phyloP scores from a whole-genome alignment of 2,329 filamentous ascomycete species.

The Alternaria metachromatica region DNA sequence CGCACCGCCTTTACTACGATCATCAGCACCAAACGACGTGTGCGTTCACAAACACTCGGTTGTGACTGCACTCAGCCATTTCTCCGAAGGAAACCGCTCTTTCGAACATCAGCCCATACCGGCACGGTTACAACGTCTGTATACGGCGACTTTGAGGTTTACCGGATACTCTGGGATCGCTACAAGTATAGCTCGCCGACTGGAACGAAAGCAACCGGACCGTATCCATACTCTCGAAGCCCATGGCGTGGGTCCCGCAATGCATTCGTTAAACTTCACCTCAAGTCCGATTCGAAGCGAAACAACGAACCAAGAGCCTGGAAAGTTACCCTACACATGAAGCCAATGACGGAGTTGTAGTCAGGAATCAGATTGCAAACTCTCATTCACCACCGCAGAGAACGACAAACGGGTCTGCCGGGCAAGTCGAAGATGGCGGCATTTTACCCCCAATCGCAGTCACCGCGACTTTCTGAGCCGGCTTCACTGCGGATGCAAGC shows the following conservation, averaged over 20 bases:
- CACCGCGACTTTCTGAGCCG: slow-evolving; percentile 26
- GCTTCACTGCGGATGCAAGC: slow-evolving; percentile 25
- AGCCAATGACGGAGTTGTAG: not conserved
- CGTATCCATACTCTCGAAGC: not conserved
- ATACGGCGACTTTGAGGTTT: slow-evolving; percentile 1
- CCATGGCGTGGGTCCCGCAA: slow-evolving; percentile 19
- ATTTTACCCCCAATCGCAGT: slow-evolving; percentile 27
- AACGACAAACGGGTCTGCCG: not conserved
- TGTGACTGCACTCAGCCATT: not conserved
- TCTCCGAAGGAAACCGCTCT: not conserved
- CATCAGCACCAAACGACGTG: not conserved
- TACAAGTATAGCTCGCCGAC: not conserved
- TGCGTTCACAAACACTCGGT: not conserved
- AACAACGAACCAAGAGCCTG: slow-evolving; percentile 11
- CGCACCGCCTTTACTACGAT: not conserved
- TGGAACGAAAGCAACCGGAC: not conserved
- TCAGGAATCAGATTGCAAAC: not conserved
- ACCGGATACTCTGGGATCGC: not conserved
- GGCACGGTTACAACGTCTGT: not conserved
- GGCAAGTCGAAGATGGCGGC: slow-evolving; percentile 27
- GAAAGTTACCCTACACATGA: slow-evolving; percentile 2
- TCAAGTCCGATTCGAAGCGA: slow-evolving; percentile 12
- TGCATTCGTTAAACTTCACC: slow-evolving; percentile 22
- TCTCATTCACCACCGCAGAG: not conserved
- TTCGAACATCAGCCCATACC: not conserved